Conservation (phyloP, 2,329 filamentous ascomycete genomes). For the Ceratocystis destructans region DNA sequence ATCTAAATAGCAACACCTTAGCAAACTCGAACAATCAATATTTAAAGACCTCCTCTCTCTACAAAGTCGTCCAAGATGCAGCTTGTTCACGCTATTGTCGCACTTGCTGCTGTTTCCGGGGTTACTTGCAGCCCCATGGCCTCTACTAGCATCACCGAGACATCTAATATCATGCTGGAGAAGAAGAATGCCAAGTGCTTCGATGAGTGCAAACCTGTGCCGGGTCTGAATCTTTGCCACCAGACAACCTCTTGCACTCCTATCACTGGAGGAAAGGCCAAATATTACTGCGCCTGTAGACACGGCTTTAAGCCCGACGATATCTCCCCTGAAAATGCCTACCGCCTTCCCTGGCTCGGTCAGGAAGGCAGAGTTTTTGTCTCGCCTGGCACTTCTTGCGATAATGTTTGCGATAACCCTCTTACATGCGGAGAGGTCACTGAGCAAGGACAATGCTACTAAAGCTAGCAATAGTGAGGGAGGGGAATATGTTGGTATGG, state of each 20-base stretch:
- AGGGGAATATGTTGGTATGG: no score
- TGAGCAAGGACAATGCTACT: neutral
- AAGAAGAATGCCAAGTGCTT: neutral
- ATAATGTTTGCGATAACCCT: neutral
- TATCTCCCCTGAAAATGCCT: neutral
- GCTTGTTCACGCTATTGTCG: no score
- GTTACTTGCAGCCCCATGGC: no score
- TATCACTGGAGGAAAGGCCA: neutral
- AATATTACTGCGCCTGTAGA: slow-evolving; percentile 9
- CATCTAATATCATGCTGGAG: neutral
- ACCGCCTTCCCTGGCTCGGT: slow-evolving; percentile 11
- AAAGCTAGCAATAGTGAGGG: no score
- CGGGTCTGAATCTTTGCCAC: slow-evolving; percentile 1
- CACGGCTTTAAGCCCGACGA: slow-evolving; percentile 1
- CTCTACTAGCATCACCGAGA: neutral
- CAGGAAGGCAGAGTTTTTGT: slow-evolving; percentile 10
- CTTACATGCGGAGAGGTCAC: neutral
- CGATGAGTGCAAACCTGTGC: neutral
- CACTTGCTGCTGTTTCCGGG: no score
- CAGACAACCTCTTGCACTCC: neutral
- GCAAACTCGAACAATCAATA: no score
- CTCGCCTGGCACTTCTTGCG: neutral
- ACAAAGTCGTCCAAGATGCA: no score
- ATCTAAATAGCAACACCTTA: no score
- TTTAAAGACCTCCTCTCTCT: no score